These are phyloP conservation scores for Ophiosphaerella narmari DNA, from an alignment of 2,329 filamentous ascomycete species.

Conservation along the genomic window DNA sequence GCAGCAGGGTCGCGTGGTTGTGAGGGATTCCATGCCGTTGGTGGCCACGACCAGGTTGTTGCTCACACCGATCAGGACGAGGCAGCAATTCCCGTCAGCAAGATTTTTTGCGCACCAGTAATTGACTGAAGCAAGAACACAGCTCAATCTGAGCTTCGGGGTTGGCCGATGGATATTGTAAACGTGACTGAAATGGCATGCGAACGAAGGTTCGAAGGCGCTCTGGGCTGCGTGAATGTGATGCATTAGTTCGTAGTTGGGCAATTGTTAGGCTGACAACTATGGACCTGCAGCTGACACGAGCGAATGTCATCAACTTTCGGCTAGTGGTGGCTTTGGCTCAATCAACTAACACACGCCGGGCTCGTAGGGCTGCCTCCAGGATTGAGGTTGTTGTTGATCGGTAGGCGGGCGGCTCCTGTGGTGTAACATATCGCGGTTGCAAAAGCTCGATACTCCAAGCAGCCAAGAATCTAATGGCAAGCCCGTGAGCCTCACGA, in stretches of 20 bases:
- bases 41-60: neutral
- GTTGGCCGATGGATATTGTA: constrained; percentile 3
- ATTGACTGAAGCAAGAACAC: neutral
- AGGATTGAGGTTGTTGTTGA: neutral
- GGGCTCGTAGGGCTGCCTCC: constrained; percentile 1
- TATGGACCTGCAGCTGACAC: constrained; percentile 35
- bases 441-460: constrained; percentile 5
- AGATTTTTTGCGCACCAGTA: neutral
- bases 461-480: too few relatives aligned
- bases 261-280: constrained; percentile 15
- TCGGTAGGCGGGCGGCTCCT: neutral
- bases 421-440: neutral
- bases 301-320: constrained; percentile 16
- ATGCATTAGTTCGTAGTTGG: constrained; percentile 1
- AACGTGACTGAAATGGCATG: constrained; percentile 28
- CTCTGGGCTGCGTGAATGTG: constrained; percentile 2
- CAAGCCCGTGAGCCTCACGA: neutral
- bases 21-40: neutral
- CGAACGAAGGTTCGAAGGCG: constrained; percentile 10
- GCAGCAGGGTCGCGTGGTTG: neutral
- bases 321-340: constrained; percentile 11
- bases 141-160: constrained; percentile 1
- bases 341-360: constrained; percentile 1
- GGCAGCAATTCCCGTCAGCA: neutral
- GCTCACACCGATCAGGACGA: constrained; percentile 8